Evolutionary conservation across 495 filamentous ascomycete species (phyloP), one percentile per base, ranked within the genome.

Genomic region (Tuber magnatum): DNA sequence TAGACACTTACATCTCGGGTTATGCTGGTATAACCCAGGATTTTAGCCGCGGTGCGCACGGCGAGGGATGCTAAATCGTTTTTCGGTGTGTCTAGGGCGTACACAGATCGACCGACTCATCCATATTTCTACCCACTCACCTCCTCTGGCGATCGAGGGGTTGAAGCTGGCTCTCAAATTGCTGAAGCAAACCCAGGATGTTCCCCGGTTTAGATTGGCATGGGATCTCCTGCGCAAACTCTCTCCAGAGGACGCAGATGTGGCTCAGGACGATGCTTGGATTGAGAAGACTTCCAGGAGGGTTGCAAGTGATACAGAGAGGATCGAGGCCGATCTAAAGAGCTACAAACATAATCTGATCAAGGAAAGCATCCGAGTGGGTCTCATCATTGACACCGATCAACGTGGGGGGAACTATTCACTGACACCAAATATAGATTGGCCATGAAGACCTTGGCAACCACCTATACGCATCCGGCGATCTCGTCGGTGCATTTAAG

Each of bases 291-390:
- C 86, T 70, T 87, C 87, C 38, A 88, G 87, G 48, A 83, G 86
- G n/a, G 90, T 93, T 76, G 88, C 88, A 74, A 83, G 84, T 2
- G 90, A 93, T 80, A 90, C 88, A 2, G 88, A 92, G 56, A 88
- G 91, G 69, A 85, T 97, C 74, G 92, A 97, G 77, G 85, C 87
- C 9, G 93, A 98, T 81, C 84, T 99, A 42, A 92, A 92, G 82
- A 92, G 91, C 10, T 98, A 98, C 85, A 99, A 97, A 84, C 97
- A 98, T 80, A 99, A 98, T 77, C 84, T 98, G 48, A 93, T 99
- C 77, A 97, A 97, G 83, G 95, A 99, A 84, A 97, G 94, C 84
- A 97, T 98, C 76, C 85, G 96, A 81, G 93, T 96, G 87, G 73
- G 90, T 78, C 71, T 40, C 40, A 40, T 56, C n/a, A 35, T 43